A percentile compares a stretch with the other conserved stretches of the same genome.
These are phyloP conservation scores for Tuber borchii DNA, from an alignment of 495 filamentous ascomycete species.

Conservation along the genomic window DNA sequence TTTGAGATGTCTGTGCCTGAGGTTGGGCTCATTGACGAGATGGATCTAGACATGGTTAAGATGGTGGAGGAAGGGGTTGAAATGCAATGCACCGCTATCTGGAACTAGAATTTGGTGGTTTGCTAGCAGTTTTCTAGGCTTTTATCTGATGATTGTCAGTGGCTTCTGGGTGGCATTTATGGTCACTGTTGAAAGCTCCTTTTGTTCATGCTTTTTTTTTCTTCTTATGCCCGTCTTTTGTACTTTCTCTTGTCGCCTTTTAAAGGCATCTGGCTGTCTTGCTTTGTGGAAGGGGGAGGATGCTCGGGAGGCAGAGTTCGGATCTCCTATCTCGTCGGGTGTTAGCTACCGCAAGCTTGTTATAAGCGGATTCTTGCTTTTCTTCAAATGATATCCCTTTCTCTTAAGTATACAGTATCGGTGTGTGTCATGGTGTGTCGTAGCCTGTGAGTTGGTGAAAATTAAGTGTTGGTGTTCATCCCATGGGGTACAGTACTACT, in stretches of 20 bases:
- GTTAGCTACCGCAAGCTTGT: not conserved
- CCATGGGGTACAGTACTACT: not conserved
- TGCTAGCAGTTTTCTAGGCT: not conserved
- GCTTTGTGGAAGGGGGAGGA: not conserved
- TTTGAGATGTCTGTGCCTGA: slow-evolving; percentile 1
- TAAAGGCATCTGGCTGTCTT: not conserved
- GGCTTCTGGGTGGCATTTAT: not conserved
- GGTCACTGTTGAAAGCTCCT: not conserved
- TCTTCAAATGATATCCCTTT: not conserved
- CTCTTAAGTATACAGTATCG: not conserved
- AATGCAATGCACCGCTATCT: not conserved
- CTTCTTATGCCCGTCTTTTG: not conserved
- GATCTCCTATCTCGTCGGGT: not conserved
- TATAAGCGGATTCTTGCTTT: not conserved
- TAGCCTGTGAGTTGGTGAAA: not conserved
- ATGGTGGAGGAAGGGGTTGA: not conserved
- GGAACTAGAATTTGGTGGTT: not conserved
- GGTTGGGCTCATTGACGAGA: not conserved
- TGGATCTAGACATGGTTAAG: not conserved
- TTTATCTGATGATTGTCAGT: not conserved
- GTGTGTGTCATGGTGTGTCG: not conserved
- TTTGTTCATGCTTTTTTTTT: not conserved
- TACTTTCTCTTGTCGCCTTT: not conserved
- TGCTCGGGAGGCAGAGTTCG: not conserved
- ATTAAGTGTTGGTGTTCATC: not conserved